phyloP scores from a whole-genome alignment of 164 flowering plant species.

The Magnolia kwangsiensis region DNA sequence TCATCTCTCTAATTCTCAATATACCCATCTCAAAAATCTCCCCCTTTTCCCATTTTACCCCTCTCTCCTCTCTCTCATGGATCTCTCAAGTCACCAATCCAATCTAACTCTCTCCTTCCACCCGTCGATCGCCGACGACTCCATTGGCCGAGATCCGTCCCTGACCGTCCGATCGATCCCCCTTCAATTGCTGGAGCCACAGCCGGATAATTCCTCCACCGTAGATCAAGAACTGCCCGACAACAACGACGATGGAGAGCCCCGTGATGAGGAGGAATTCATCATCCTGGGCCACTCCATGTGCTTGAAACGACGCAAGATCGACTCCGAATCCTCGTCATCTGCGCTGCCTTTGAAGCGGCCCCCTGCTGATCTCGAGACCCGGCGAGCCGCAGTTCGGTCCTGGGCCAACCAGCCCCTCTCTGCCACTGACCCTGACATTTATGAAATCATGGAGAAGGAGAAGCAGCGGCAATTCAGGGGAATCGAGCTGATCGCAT shows the following conservation, averaged over 20 bases:
- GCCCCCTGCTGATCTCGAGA: conserved; percentile 24
- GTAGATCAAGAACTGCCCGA: neutral
- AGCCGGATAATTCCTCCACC: conserved; percentile 11
- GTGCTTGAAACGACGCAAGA: conserved; percentile 53
- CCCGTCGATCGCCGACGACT: conserved; percentile 16
- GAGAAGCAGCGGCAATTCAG: conserved; percentile 55
- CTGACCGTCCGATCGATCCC: conserved; percentile 29
- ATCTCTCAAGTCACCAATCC: conserved; percentile 37
- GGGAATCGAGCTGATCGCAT: conserved; percentile 78
- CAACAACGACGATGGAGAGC: conserved; percentile 19
- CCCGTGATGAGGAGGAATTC: conserved; percentile 48
- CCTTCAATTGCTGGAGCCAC: conserved; percentile 42
- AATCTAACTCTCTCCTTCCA: conserved; percentile 39
- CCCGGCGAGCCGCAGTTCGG: conserved; percentile 35
- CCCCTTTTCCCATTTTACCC: neutral
- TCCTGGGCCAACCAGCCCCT: conserved; percentile 61
- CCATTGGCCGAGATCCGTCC: conserved; percentile 24
- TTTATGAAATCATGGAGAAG: conserved; percentile 65
- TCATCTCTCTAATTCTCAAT: conserved; percentile 5
- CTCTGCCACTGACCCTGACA: conserved; percentile 49
- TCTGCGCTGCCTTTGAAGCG: conserved; percentile 14
- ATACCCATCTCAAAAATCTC: neutral
- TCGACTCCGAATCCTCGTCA: conserved; percentile 7
- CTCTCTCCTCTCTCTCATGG: conserved; percentile 29
- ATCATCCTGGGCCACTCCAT: conserved; percentile 58